Percentiles rank a stretch among this genome's conserved stretches.
Evolutionary conservation across 305 asterid genomes (phyloP).

Genomic region (Ilex paraguariensis): DNA sequence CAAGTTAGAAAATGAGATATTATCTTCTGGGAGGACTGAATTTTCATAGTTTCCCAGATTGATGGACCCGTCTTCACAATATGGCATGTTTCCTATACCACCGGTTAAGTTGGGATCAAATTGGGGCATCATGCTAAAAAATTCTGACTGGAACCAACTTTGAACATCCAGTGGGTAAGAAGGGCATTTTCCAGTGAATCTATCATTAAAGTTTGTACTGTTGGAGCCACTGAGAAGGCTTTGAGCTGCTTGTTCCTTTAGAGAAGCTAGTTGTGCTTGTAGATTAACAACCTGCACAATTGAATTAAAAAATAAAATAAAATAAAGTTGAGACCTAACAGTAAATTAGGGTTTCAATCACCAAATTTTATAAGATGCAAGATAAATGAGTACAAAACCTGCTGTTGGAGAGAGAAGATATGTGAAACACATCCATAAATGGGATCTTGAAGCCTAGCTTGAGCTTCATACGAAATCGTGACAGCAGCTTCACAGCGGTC

Average conservation of each 20-base stretch:
- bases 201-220: constrained; percentile 54
- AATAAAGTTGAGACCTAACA: not conserved
- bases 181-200: constrained; percentile 20
- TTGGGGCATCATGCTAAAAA: constrained; percentile 36
- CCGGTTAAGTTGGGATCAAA: constrained; percentile 26
- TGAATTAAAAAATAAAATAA: constrained; percentile 2
- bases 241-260: constrained; percentile 75
- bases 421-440: constrained; percentile 96
- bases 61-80: constrained; percentile 17
- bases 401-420: constrained; percentile 93
- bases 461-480: constrained; percentile 92
- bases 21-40: constrained; percentile 31
- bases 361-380: not conserved
- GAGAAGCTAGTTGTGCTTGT: constrained; percentile 73
- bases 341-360: constrained; percentile 3
- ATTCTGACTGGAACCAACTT: constrained; percentile 49
- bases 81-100: constrained; percentile 18
- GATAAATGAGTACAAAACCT: constrained; percentile 32
- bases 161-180: constrained; percentile 47
- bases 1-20: constrained; percentile 38
- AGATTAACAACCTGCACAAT: constrained; percentile 60
- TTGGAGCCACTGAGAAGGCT: constrained; percentile 28
- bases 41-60: constrained; percentile 27
- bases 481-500: constrained; percentile 88
- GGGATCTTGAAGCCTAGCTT: constrained; percentile 94